phyloP scores from a whole-genome alignment of 192 early-diverging fungal genomes.

The Podila epigama region DNA sequence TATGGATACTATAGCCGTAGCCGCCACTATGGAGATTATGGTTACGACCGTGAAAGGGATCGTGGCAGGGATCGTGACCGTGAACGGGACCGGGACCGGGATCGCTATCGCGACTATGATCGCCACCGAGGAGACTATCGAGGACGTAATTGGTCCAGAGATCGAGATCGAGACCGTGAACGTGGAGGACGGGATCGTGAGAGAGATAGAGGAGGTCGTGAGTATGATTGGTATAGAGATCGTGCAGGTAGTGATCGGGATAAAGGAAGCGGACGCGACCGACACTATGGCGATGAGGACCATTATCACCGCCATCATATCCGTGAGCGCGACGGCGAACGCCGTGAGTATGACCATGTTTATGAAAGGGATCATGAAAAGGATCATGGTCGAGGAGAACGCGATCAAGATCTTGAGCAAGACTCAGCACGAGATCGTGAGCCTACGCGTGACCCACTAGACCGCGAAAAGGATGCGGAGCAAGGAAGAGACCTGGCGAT shows the following conservation, averaged over 20 bases:
- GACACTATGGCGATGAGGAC: conserved; percentile 36
- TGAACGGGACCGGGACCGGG: conserved; percentile 23
- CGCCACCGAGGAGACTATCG: conserved; percentile 26
- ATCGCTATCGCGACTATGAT: conserved; percentile 37
- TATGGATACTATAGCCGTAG: conserved; percentile 15
- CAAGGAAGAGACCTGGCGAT: no score
- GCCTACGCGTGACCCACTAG: background rate
- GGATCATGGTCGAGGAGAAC: background rate
- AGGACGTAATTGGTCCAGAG: conserved; percentile 32
- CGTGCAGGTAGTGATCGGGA: conserved; percentile 31
- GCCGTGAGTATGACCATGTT: no score
- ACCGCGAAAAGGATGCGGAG: background rate
- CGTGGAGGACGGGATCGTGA: conserved; percentile 1
- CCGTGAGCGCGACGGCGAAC: conserved; percentile 9
- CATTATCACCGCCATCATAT: conserved; percentile 28
- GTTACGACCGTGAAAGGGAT: conserved; percentile 1
- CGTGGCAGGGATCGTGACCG: conserved; percentile 10
- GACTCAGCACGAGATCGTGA: background rate
- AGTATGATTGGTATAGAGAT: conserved; percentile 36
- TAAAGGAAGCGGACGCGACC: conserved; percentile 20
- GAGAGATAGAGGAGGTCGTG: conserved; percentile 12
- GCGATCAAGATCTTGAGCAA: background rate
- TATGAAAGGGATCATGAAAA: background rate
- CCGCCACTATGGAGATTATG: conserved; percentile 10
- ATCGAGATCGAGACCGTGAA: conserved; percentile 16